phyloP scores from a whole-genome alignment of 2,329 filamentous ascomycete genomes.

The Lachnellula subtilissima region DNA sequence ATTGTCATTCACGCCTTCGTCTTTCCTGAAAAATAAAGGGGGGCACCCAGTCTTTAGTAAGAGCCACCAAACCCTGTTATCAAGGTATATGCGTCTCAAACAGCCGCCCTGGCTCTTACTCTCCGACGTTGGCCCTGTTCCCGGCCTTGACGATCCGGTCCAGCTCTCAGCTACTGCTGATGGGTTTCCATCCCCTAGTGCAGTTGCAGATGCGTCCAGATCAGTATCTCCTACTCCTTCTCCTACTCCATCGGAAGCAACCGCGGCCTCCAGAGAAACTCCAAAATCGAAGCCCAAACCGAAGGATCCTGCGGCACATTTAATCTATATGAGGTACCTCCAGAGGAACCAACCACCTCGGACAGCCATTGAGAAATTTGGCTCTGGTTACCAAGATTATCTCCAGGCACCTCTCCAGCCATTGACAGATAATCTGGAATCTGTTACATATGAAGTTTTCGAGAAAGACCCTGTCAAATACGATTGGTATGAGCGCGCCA shows the following conservation, averaged over 20 bases:
- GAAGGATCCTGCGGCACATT: conserved; percentile 57
- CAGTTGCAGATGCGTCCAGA: conserved; percentile 35
- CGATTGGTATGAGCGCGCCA: conserved; percentile 85
- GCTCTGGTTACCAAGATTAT: conserved; percentile 85
- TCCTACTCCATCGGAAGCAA: conserved; percentile 67
- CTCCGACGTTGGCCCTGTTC: conserved; percentile 54
- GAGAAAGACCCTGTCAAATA: conserved; percentile 99
- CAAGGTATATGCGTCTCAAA: conserved; percentile 60
- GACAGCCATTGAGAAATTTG: conserved; percentile 60
- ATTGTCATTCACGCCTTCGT: conserved; percentile 47
- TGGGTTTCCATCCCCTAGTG: conserved; percentile 37
- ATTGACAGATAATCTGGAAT: conserved; percentile 92
- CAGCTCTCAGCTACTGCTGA: conserved; percentile 26
- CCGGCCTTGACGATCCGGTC: conserved; percentile 31
- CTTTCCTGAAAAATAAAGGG: conserved; percentile 56
- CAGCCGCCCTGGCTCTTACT: conserved; percentile 58
- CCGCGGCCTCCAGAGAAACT: conserved; percentile 34
- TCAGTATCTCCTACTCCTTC: conserved; percentile 54
- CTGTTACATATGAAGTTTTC: conserved; percentile 96
- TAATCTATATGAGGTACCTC: conserved; percentile 79
- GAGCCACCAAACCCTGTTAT: conserved; percentile 56
- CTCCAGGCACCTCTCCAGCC: conserved; percentile 92
- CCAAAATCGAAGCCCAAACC: conserved; percentile 40
- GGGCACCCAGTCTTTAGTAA: conserved; percentile 59
- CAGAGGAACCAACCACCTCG: conserved; percentile 73